These are phyloP conservation scores for Pseudogymnoascus sp. DNA, from an alignment of 2,329 filamentous ascomycete species.

Conservation along the genomic window DNA sequence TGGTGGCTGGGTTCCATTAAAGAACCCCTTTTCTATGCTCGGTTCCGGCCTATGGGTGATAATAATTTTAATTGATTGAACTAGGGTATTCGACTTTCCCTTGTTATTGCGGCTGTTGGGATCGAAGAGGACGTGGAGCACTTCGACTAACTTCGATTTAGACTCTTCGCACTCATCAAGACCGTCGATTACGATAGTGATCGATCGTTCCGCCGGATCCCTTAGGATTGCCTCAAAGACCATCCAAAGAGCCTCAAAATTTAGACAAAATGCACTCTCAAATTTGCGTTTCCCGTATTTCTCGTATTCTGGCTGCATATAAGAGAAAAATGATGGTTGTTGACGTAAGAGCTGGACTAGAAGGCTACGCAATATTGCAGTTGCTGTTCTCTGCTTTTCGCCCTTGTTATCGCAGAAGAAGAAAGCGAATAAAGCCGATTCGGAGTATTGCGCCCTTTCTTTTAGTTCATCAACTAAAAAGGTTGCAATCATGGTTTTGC, in stretches of 20 bases:
- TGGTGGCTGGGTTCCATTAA: not conserved
- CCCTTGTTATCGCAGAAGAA: constrained; percentile 10
- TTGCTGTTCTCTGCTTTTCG: not conserved
- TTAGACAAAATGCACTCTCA: not conserved
- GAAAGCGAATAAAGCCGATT: not conserved
- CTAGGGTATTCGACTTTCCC: not conserved
- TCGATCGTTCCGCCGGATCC: not conserved
- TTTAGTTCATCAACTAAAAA: constrained; percentile 9
- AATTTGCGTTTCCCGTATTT: not conserved
- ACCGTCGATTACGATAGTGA: constrained; percentile 7
- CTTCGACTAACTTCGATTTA: not conserved
- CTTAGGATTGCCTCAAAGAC: not conserved
- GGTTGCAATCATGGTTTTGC: constrained; percentile 8
- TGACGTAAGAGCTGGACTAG: constrained; percentile 10
- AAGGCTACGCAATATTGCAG: constrained; percentile 6
- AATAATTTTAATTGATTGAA: not conserved
- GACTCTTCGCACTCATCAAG: constrained; percentile 8
- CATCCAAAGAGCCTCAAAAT: constrained; percentile 3
- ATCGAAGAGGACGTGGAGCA: not conserved
- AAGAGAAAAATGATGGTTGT: not conserved
- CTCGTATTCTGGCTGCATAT: not conserved
- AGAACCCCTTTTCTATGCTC: not conserved
- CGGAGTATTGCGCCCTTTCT: not conserved
- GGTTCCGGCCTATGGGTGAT: not conserved
- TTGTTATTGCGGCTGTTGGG: not conserved